Base-by-base conservation (phyloP, 1,284 basidiomycete genomes). In the Apiotrichum siamense region DNA sequence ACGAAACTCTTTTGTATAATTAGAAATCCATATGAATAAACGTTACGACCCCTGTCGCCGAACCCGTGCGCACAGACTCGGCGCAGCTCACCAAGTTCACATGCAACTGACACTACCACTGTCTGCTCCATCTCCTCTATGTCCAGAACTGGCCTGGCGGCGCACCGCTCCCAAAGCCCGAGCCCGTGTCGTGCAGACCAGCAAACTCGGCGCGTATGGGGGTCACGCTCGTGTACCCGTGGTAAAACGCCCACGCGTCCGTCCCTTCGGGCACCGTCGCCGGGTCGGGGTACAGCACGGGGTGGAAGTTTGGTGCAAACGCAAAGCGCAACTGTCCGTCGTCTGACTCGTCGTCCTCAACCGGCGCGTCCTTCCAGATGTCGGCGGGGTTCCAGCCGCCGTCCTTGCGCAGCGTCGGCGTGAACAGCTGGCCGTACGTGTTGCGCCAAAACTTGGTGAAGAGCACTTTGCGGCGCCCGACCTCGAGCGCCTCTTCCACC, bases 281-380 rank as follows among this genome's bases (percentile, higher is more conserved):
- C 23, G 77, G 56, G 18, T 78, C 69, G 1, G 88, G 87, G 41
- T 78, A 79, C 48, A 94, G 78, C 20, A 94, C 75, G 9, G 77
- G 77, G 13, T 75, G 75, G 76, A 93, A 82, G 46, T 88, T 83
- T 15, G 92, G 91, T 23, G 82, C 78, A 67, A 89, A 96, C 66
- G 82, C 82, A 77, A 94, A 96, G 27, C 79, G 73, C 45, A 93
- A 77, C 51, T 54, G 66, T 18, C 52, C 44, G 21, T 44, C 49
- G 7, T 33, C 46, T 7, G 21, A 20, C 50, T 47, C 25, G n/a
- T 46, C 39, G 31, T 27, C 15, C n/a, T 27, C 46, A 17, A 17
- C 3, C 17, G 12, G 25, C 25, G 26, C 24, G 18, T 35, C 44
- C 24, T 44, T 35, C 31, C 51, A 44, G 27, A 43, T 33, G 45